Conservation (phyloP, 176 grass and related monocot genomes). For the Cymbopogon citratus region DNA sequence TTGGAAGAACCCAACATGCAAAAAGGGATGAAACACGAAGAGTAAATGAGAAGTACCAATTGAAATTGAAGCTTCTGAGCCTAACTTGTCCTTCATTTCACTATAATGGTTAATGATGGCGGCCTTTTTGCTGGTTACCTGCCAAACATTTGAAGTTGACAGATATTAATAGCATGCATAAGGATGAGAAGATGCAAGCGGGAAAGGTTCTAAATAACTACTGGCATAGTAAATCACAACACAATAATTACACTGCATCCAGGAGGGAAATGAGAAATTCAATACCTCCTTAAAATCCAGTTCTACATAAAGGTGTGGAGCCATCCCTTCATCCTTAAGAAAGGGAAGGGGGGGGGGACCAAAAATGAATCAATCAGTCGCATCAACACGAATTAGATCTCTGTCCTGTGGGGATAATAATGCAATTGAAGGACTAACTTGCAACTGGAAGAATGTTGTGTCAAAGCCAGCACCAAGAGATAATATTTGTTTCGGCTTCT, state of each 20-base stretch:
- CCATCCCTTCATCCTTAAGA: slow-evolving; percentile 90
- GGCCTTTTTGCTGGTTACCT: slow-evolving; percentile 97
- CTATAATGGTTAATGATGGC: slow-evolving; percentile 76
- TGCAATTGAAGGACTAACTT: slow-evolving; percentile 36
- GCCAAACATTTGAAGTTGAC: slow-evolving; percentile 13
- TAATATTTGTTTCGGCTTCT: slow-evolving; percentile 68
- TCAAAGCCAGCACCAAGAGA: slow-evolving; percentile 96
- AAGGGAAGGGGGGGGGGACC: background rate
- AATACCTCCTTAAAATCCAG: slow-evolving; percentile 92
- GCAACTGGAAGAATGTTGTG: slow-evolving; percentile 86
- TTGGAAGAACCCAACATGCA: background rate
- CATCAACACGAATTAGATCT: background rate
- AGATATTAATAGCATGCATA: slow-evolving; percentile 25
- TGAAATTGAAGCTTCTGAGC: slow-evolving; percentile 74
- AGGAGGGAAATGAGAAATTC: slow-evolving; percentile 15
- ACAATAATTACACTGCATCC: slow-evolving; percentile 12
- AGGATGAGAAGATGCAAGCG: slow-evolving; percentile 11
- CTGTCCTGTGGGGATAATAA: background rate
- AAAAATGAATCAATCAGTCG: background rate
- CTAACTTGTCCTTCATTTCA: slow-evolving; percentile 84
- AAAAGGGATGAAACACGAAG: background rate
- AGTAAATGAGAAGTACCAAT: slow-evolving; percentile 43
- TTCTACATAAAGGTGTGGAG: slow-evolving; percentile 89
- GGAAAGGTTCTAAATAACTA: background rate
- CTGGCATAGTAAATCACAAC: background rate